These are phyloP conservation scores for Fusarium ambrosium DNA, from an alignment of 2,329 filamentous ascomycete species.

Conservation along the genomic window DNA sequence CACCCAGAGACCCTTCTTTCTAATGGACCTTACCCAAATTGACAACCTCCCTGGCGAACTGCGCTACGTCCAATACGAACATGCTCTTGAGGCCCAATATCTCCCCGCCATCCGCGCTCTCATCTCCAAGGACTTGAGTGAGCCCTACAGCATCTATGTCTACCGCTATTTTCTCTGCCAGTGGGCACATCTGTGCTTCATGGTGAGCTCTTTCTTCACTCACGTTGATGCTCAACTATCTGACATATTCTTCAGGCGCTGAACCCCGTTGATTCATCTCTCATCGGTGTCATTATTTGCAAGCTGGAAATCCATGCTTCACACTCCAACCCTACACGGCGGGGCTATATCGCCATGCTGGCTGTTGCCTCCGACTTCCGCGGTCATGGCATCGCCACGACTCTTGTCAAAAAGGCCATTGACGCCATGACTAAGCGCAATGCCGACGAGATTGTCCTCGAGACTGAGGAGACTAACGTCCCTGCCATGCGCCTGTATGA, in stretches of 20 bases:
- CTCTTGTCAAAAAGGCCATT: conserved; percentile 89
- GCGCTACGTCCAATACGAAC: conserved; percentile 73
- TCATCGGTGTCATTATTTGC: conserved; percentile 93
- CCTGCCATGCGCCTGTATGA: conserved; percentile 95
- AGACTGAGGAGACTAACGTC: conserved; percentile 94
- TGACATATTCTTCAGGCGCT: conserved; percentile 61
- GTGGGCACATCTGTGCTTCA: conserved; percentile 97
- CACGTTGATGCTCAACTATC: conserved; percentile 18
- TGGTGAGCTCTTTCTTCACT: conserved; percentile 67
- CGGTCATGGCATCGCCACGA: conserved; percentile 88
- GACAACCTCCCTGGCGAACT: conserved; percentile 61
- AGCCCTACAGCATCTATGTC: conserved; percentile 99
- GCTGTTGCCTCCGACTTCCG: conserved; percentile 87
- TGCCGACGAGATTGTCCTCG: conserved; percentile 94
- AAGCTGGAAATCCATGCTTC: conserved; percentile 93
- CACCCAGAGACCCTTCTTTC: conserved; percentile 9
- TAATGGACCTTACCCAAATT: conserved; percentile 53
- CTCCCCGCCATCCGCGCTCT: conserved; percentile 90
- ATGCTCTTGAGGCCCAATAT: conserved; percentile 72
- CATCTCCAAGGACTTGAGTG: conserved; percentile 96
- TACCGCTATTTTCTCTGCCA: conserved; percentile 98
- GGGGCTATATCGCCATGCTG: conserved; percentile 98
- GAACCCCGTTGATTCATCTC: conserved; percentile 69
- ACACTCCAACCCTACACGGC: conserved; percentile 78
- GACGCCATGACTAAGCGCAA: conserved; percentile 87